A percentile compares a stretch with the other conserved stretches of the same genome.
These are phyloP conservation scores for Omphalotus olearius DNA, from an alignment of 1,284 basidiomycete genomes.

Conservation along the genomic window DNA sequence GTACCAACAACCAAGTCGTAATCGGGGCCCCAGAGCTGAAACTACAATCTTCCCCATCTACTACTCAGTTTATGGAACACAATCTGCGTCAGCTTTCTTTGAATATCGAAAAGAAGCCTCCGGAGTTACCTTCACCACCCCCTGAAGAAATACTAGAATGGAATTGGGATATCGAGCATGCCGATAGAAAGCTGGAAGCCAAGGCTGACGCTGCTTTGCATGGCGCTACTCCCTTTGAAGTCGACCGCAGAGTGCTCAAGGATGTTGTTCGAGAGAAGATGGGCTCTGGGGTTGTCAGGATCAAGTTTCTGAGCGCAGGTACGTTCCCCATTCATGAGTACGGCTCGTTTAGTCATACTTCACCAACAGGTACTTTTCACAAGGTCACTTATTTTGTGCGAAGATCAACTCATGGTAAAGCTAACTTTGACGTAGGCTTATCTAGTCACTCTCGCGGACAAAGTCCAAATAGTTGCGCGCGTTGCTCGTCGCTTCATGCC, in stretches of 20 bases:
- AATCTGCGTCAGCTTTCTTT: constrained; percentile 10
- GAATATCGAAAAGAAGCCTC: background rate
- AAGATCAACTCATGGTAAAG: background rate
- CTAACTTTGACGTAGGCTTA: constrained; percentile 50
- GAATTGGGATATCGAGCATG: constrained; percentile 66
- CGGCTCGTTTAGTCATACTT: constrained; percentile 9
- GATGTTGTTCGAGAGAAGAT: constrained; percentile 72
- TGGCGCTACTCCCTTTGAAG: constrained; percentile 59
- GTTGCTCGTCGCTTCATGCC: constrained; percentile 82
- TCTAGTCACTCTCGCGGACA: constrained; percentile 61
- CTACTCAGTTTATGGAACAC: constrained; percentile 9
- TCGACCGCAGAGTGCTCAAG: constrained; percentile 66
- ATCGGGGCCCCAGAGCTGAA: no score
- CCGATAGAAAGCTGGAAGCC: constrained; percentile 56
- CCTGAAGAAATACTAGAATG: constrained; percentile 38
- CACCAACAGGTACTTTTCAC: constrained; percentile 66
- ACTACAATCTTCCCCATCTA: background rate
- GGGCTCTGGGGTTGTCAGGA: constrained; percentile 58
- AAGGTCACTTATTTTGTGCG: constrained; percentile 41
- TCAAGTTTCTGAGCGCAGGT: constrained; percentile 73
- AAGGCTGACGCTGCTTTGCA: constrained; percentile 56
- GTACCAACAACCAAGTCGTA: no score
- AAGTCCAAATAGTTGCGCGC: constrained; percentile 62
- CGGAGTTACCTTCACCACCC: background rate
- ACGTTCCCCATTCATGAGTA: constrained; percentile 24